A percentile compares a stretch with the other conserved stretches of the same genome.
phyloP scores from a whole-genome alignment of 495 filamentous ascomycete genomes.

The Hypoxylon trugodes region DNA sequence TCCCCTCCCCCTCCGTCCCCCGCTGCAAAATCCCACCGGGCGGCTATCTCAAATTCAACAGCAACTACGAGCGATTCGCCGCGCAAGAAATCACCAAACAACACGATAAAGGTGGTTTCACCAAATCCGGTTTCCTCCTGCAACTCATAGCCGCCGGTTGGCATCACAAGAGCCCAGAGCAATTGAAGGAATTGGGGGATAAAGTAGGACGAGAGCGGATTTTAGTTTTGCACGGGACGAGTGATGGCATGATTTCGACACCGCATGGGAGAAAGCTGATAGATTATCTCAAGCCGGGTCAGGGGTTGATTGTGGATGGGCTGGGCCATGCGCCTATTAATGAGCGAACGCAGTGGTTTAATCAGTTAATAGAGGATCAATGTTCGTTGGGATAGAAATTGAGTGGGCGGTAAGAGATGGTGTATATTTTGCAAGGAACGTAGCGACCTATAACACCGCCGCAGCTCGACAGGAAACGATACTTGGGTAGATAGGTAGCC shows the following conservation, averaged over 20 bases:
- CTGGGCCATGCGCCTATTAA: slow-evolving; percentile 73
- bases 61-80: slow-evolving; percentile 79
- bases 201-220: slow-evolving; percentile 75
- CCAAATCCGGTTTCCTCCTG: slow-evolving; percentile 72
- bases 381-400: slow-evolving; percentile 49
- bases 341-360: slow-evolving; percentile 70
- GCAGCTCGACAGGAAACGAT: too few relatives aligned
- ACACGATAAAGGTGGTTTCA: slow-evolving; percentile 61
- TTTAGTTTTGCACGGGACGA: slow-evolving; percentile 74
- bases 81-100: slow-evolving; percentile 79
- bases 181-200: slow-evolving; percentile 70
- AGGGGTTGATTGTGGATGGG: slow-evolving; percentile 64
- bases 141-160: slow-evolving; percentile 82
- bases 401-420: slow-evolving; percentile 33
- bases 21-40: slow-evolving; percentile 36
- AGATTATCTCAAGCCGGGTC: slow-evolving; percentile 60
- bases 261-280: slow-evolving; percentile 69
- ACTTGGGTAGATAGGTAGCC: too few relatives aligned
- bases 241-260: slow-evolving; percentile 76
- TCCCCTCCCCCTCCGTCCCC: slow-evolving; percentile 47
- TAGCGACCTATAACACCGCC: too few relatives aligned
- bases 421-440: background rate
- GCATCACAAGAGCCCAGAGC: slow-evolving; percentile 73
- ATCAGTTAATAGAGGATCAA: slow-evolving; percentile 63
- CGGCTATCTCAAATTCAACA: slow-evolving; percentile 64